phyloP scores from a whole-genome alignment of 202 grass and related monocot species.

The Setaria italica region DNA sequence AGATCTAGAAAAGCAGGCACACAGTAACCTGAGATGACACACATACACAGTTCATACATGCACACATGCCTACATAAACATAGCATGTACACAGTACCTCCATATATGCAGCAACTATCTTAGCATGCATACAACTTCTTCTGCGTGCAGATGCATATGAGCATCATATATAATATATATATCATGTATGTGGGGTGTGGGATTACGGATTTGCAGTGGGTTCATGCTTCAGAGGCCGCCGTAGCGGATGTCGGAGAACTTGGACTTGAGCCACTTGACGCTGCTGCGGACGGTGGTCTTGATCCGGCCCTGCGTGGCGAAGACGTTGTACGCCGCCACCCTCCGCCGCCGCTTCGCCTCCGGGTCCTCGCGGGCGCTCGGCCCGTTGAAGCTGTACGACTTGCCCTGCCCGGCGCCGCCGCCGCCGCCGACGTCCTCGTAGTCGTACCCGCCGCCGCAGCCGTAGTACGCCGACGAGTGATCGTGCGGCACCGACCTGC shows the following conservation, averaged over 20 bases:
- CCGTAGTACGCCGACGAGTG: constrained; percentile 71
- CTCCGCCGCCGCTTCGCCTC: constrained; percentile 90
- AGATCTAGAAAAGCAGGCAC: constrained; percentile 18
- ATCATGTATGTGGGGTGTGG: background rate
- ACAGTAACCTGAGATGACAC: constrained; percentile 28
- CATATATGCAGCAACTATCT: constrained; percentile 15
- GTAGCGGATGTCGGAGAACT: constrained; percentile 81
- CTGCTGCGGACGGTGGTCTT: constrained; percentile 81
- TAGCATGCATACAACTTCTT: constrained; percentile 3
- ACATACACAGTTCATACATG: constrained; percentile 45
- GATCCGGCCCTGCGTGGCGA: constrained; percentile 81
- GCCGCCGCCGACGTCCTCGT: constrained; percentile 49
- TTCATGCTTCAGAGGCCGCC: constrained; percentile 56
- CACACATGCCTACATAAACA: constrained; percentile 15
- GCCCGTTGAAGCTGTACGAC: constrained; percentile 91
- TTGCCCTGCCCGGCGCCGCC: constrained; percentile 28
- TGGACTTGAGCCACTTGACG: constrained; percentile 98
- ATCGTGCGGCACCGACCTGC: constrained; percentile 76
- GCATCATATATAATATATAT: background rate
- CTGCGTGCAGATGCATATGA: constrained; percentile 6
- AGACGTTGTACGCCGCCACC: constrained; percentile 92
- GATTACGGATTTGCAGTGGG: background rate
- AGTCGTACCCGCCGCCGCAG: constrained; percentile 53
- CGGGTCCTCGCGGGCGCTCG: constrained; percentile 65
- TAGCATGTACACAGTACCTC: constrained; percentile 28